Base-by-base conservation (phyloP, 2,329 filamentous ascomycete genomes). In the Stagonosporopsis cucurbitacearum region DNA sequence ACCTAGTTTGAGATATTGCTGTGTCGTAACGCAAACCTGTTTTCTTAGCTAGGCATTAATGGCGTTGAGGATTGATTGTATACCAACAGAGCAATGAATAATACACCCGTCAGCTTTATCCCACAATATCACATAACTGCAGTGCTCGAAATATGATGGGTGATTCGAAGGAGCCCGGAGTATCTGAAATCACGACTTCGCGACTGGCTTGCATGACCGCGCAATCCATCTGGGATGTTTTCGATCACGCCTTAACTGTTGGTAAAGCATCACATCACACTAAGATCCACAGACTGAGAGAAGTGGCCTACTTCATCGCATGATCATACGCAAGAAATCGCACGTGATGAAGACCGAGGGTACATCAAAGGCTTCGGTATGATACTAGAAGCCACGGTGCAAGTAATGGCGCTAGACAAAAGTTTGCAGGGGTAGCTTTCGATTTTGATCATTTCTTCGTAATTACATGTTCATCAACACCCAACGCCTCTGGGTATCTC, bases 1-100 rank as follows among this genome's bases (percentile, higher is more conserved):
- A 96, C 72, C 74, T 96, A 77, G 51, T 74, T 1, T 75, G 35
- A 65, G 37, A 17, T 13, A 19, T 8, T 17, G 13, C 15, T 36
- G 26, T 30, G 12, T 7, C 5, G 8, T 4, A 19, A 41, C 13
- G 9, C 25, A 22, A 52, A 52, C 17, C 40, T n/a, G 11, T 17
- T 39, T 46, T 19, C 5, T 36, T 43, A 51, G 42, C 23, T 33
- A 33, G 53, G 42, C 47, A 51, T 56, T 51, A 37, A 46, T 8
- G 53, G 53, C 47, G 53, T 51, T 47, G 17, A 42, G 17, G 30
- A n/a, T 36, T 42, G 23, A 30, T 46, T n/a, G 9, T 50, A 56
- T 56, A 56, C 53, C 53, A 56, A 42, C 25, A 43, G 42, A 56
- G 47, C 43, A 47, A 56, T 56, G 17, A 4, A 20, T 37, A 17